Percentiles rank a stretch among this genome's conserved stretches.
These are phyloP conservation scores for Podospora conica DNA, from an alignment of 495 filamentous ascomycete genomes.

Conservation along the genomic window DNA sequence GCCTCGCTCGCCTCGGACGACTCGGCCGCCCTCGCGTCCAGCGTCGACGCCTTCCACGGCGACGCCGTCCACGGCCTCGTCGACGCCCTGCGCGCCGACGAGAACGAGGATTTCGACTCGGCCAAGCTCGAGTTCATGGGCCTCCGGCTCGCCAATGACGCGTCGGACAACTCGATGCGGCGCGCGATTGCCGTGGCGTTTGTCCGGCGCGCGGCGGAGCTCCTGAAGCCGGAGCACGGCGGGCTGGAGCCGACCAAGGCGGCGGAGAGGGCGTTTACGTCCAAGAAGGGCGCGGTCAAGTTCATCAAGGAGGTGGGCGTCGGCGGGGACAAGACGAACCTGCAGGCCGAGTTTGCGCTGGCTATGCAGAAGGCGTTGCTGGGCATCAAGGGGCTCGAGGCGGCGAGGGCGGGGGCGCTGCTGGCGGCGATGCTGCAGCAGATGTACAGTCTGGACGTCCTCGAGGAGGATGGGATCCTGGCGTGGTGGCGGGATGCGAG, in stretches of 20 bases:
- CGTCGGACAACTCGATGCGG: constrained; percentile 79
- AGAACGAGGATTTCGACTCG: constrained; percentile 68
- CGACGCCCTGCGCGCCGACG: constrained; percentile 58
- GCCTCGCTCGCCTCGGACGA: constrained; percentile 49
- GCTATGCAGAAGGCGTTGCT: constrained; percentile 74
- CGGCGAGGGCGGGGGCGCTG: constrained; percentile 49
- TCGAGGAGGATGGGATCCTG: constrained; percentile 84
- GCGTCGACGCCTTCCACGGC: constrained; percentile 67
- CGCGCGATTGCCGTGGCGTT: constrained; percentile 80
- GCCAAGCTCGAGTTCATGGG: constrained; percentile 87
- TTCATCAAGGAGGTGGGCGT: constrained; percentile 50
- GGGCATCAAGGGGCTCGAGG: constrained; percentile 47
- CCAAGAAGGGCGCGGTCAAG: constrained; percentile 40
- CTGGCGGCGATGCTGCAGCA: constrained; percentile 71
- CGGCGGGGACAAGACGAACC: constrained; percentile 39
- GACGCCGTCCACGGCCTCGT: constrained; percentile 81
- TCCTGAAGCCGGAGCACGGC: constrained; percentile 53
- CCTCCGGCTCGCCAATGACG: constrained; percentile 81
- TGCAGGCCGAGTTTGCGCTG: constrained; percentile 78
- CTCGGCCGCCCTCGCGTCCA: constrained; percentile 29
- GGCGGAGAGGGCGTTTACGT: constrained; percentile 51
- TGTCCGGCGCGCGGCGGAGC: constrained; percentile 68
- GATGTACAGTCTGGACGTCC: constrained; percentile 74
- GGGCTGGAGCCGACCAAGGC: constrained; percentile 55
- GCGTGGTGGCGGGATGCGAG: constrained; percentile 79